A percentile compares a stretch with the other conserved stretches of the same genome.
Conservation (phyloP, 225 moss, liverwort and hornwort genomes). For the Antitrichia curtipendula region DNA sequence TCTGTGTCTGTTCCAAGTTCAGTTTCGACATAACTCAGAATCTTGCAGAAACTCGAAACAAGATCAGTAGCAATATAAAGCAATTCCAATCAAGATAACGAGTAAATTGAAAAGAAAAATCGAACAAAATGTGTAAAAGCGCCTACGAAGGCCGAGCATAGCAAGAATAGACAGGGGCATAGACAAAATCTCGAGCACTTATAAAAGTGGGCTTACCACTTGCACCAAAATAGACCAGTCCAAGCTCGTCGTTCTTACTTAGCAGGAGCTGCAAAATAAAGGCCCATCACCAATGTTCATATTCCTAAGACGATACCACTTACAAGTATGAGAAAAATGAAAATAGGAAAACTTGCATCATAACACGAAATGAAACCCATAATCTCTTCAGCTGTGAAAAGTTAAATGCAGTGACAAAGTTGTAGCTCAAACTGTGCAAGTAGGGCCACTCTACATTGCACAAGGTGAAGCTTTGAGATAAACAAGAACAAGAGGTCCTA, state of each 20-base stretch:
- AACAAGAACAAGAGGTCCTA: neutral
- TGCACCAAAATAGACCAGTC: slow-evolving; percentile 70
- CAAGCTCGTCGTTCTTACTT: slow-evolving; percentile 70
- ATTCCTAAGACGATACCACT: neutral
- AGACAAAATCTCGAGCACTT: neutral
- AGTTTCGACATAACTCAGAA: neutral
- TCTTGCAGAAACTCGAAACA: neutral
- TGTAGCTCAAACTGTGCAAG: neutral
- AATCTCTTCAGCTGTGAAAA: neutral
- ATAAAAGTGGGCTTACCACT: slow-evolving; percentile 26
- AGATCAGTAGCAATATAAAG: neutral
- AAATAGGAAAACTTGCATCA: neutral
- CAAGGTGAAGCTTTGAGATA: neutral
- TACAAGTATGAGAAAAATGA: neutral
- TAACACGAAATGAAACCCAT: neutral
- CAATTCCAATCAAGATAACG: neutral
- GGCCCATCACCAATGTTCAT: neutral
- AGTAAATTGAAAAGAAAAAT: neutral
- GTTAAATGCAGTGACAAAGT: neutral
- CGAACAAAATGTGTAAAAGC: neutral
- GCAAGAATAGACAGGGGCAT: neutral
- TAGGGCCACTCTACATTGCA: neutral
- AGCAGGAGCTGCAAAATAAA: slow-evolving; percentile 50
- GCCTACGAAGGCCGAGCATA: neutral
- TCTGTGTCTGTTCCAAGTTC: slow-evolving; percentile 60